Conservation (phyloP, 2,329 filamentous ascomycete genomes). For the Whalleya microplaca region DNA sequence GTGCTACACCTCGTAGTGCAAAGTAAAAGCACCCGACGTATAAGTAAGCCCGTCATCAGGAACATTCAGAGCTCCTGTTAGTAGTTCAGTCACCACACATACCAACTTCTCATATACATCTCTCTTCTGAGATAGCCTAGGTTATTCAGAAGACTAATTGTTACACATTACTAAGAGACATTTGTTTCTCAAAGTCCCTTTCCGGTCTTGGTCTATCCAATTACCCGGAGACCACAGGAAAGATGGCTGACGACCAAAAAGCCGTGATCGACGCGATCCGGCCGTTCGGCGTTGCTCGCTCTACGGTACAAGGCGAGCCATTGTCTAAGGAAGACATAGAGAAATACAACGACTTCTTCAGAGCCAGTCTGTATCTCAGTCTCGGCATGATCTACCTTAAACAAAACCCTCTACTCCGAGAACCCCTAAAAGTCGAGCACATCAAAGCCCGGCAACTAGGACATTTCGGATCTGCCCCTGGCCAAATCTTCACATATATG, state of each 20-base stretch:
- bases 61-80: neutral
- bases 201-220: neutral
- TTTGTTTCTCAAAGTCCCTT: neutral
- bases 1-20: neutral
- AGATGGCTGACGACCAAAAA: slow-evolving; percentile 27
- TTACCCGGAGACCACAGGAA: slow-evolving; percentile 4
- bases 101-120: neutral
- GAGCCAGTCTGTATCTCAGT: slow-evolving; percentile 74
- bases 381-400: slow-evolving; percentile 81
- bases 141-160: neutral
- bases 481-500: slow-evolving; percentile 80
- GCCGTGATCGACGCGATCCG: slow-evolving; percentile 59
- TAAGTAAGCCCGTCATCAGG: neutral
- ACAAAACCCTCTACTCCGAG: slow-evolving; percentile 71
- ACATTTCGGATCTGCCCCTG: slow-evolving; percentile 81
- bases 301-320: slow-evolving; percentile 64
- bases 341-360: slow-evolving; percentile 74
- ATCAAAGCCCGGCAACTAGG: slow-evolving; percentile 75
- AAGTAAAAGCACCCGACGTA: neutral
- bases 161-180: neutral
- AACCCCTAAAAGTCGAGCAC: slow-evolving; percentile 70
- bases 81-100: neutral
- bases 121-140: neutral
- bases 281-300: slow-evolving; percentile 67
- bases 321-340: slow-evolving; percentile 68